Evolutionary conservation across 2,329 filamentous ascomycete species (phyloP), one percentile per base, ranked within the genome.

Genomic region (Neofusicoccum kwambonambiense): DNA sequence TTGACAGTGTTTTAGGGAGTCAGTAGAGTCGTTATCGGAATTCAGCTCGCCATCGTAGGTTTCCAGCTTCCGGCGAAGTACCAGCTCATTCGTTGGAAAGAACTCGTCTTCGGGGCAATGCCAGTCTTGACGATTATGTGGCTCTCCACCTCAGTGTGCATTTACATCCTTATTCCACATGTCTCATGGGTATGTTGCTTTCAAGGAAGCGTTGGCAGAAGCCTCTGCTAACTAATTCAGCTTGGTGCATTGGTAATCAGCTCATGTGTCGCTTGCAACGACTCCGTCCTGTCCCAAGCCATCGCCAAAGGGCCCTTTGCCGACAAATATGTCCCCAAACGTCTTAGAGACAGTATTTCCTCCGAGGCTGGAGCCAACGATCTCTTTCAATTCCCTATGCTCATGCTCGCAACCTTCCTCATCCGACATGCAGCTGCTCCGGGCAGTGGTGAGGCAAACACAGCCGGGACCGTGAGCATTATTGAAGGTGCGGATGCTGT

Each of bases 111-210:
- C 8, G 84, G 82, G 49, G 76, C 89, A 5, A 69, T 88, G 6
- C 86, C 86, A 2, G 77, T 87, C 67, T 88, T 88, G 86, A 84
- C 84, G 0, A 75, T 87, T 60, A 87, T 87, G 81, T 89, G 87
- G 86, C 71, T 89, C 6, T 80, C 77, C 68, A 87, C 86, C 0
- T 84, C 83, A 0, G 76, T 80, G 2, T 88, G 86, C 67, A 80
- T 89, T 49, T 73, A 86, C 37, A 76, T 83, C 5, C 83, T 82
- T 11, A 77, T 88, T 2, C 86, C 86, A 0, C 83, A 84, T 27
- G 66, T 88, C 9, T 81, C 82, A 0, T 76, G 86, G 13, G 74
- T 78, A 69, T 5, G 65, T 62, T 31, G 3, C 34, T n/a, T 7
- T 1, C 27, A 19, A 22, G 5, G 0, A 37, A 12, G 3, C 2